These are phyloP conservation scores for Amanita pallidorosea DNA, from an alignment of 768 basidiomycete genomes.

Conservation along the genomic window DNA sequence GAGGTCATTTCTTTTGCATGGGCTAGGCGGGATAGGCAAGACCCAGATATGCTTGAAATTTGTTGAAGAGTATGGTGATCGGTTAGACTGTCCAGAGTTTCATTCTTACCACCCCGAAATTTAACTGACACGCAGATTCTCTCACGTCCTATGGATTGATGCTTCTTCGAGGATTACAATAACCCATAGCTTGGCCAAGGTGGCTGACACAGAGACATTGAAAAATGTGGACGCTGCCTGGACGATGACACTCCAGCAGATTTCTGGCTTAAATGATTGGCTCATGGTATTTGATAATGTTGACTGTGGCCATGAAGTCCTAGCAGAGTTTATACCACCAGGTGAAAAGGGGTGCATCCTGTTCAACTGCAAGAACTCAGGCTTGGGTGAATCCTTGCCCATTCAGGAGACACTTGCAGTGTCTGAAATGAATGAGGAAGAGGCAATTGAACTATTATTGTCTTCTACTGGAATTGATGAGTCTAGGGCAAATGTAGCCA, in stretches of 20 bases:
- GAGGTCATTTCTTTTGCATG: neutral
- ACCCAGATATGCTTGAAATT: conserved; percentile 4
- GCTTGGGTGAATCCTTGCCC: conserved; percentile 1
- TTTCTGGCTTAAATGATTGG: conserved; percentile 7
- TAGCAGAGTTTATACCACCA: conserved; percentile 9
- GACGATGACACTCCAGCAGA: conserved; percentile 2
- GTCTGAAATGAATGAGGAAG: conserved; percentile 8
- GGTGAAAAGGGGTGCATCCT: conserved; percentile 11
- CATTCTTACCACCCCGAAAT: neutral
- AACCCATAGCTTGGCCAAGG: neutral
- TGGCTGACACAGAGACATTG: conserved; percentile 1
- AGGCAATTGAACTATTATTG: conserved; percentile 9
- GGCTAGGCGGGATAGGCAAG: conserved; percentile 10
- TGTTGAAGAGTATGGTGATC: neutral
- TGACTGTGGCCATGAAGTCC: conserved; percentile 5
- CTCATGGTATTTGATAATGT: conserved; percentile 13
- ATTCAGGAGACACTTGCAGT: conserved; percentile 2
- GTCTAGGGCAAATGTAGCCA: neutral
- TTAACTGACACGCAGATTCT: conserved; percentile 5
- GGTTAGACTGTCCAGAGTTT: neutral
- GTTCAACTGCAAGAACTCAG: conserved; percentile 8
- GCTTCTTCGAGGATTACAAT: conserved; percentile 10
- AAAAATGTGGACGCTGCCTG: neutral
- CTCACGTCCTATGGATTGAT: conserved; percentile 13
- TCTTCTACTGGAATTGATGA: conserved; percentile 3